These are phyloP conservation scores for Venturia carpophila DNA, from an alignment of 2,329 filamentous ascomycete species.

Conservation along the genomic window DNA sequence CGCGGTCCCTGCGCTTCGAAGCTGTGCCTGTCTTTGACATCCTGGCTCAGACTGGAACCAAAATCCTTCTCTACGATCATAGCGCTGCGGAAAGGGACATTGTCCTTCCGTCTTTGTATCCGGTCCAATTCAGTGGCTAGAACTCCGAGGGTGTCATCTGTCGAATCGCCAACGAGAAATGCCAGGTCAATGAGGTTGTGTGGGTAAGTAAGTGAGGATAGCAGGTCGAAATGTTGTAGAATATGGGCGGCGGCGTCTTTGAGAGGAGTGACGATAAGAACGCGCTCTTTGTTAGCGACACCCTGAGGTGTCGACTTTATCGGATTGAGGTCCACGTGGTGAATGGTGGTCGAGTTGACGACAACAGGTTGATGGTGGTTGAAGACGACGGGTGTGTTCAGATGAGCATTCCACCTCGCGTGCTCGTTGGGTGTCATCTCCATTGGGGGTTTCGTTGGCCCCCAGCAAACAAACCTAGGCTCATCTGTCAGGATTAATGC, in stretches of 20 bases:
- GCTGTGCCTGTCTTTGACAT: conserved; percentile 73
- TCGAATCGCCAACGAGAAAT: conserved; percentile 88
- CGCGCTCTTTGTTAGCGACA: conserved; percentile 69
- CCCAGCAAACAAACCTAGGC: conserved; percentile 90
- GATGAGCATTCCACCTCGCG: conserved; percentile 77
- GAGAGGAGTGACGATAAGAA: conserved; percentile 87
- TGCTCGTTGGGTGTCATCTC: conserved; percentile 90
- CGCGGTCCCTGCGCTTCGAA: conserved; percentile 84
- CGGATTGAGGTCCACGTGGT: conserved; percentile 74
- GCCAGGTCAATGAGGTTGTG: conserved; percentile 91
- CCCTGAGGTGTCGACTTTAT: conserved; percentile 76
- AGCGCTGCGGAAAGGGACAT: conserved; percentile 76
- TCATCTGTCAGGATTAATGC: not conserved
- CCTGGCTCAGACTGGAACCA: conserved; percentile 63
- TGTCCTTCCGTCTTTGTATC: conserved; percentile 70
- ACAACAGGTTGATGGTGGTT: conserved; percentile 87
- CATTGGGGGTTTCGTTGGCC: conserved; percentile 90
- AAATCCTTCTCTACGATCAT: conserved; percentile 90
- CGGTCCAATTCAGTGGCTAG: conserved; percentile 78
- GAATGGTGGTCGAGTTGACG: conserved; percentile 72
- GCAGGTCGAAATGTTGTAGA: conserved; percentile 84
- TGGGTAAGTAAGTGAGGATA: conserved; percentile 84
- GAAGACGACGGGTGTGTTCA: conserved; percentile 89
- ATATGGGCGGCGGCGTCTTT: conserved; percentile 80
- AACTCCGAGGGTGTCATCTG: conserved; percentile 83